Conservation (phyloP, 441 rosid genomes). For the Populus hybrid region DNA sequence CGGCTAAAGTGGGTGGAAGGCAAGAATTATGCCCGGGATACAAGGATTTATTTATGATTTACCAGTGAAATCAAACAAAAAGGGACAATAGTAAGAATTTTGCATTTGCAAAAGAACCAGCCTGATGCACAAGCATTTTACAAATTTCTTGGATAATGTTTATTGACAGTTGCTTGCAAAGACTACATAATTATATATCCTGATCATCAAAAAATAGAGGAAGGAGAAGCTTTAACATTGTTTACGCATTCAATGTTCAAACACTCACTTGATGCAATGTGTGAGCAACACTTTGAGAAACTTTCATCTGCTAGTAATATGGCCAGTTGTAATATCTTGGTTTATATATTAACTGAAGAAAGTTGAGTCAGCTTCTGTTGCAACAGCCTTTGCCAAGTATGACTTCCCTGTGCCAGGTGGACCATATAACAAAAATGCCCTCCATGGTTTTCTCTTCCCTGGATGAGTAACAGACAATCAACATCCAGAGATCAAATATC, state of each 20-base stretch:
- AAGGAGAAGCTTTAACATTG: background rate
- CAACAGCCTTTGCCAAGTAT: constrained; percentile 94
- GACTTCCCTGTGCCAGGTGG: constrained; percentile 99
- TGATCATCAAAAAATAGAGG: background rate
- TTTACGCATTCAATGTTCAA: background rate
- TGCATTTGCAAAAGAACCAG: background rate
- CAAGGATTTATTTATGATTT: background rate
- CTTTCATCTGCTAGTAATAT: background rate
- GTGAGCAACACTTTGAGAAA: background rate
- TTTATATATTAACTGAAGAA: constrained; percentile 65
- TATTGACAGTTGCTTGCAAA: background rate
- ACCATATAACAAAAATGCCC: constrained; percentile 85
- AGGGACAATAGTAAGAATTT: background rate
- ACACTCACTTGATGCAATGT: background rate
- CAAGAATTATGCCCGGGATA: background rate
- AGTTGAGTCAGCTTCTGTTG: constrained; percentile 94
- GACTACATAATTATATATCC: background rate
- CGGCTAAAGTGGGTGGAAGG: background rate
- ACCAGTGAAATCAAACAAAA: background rate
- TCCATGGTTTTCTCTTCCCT: constrained; percentile 93
- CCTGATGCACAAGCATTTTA: background rate
- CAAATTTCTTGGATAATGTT: background rate
- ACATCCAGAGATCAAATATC: background rate
- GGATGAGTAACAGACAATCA: background rate
- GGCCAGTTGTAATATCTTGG: background rate